Evolutionary conservation across 164 flowering plant species (phyloP).

Genomic region (Tetrastigma voinierianum): DNA sequence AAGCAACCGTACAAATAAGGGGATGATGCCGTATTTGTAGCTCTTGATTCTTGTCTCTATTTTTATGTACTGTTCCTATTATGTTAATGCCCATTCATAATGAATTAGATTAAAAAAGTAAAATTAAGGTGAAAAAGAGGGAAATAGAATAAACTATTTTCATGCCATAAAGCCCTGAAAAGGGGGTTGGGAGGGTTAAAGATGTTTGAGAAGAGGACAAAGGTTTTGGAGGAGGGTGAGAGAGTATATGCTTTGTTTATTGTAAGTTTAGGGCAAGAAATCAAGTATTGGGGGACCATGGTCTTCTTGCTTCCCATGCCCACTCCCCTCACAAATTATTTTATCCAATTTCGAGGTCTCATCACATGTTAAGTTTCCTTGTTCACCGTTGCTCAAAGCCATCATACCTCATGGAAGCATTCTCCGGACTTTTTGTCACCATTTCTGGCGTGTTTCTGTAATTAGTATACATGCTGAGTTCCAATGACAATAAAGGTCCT

Average conservation of each 20-base stretch:
- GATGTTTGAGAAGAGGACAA: slow-evolving; percentile 13
- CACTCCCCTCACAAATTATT: not conserved
- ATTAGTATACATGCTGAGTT: too few species aligned
- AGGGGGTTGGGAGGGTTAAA: not conserved
- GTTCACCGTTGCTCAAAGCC: too few species aligned
- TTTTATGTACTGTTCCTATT: not conserved
- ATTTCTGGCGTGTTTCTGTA: too few species aligned
- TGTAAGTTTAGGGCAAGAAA: not conserved
- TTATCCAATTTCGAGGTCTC: not conserved
- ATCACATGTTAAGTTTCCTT: too few species aligned
- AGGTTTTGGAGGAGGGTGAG: slow-evolving; percentile 4
- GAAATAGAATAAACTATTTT: not conserved
- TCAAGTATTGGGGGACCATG: not conserved
- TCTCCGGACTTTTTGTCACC: too few species aligned
- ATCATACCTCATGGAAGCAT: too few species aligned
- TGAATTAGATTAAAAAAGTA: not conserved
- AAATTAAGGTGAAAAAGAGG: not conserved
- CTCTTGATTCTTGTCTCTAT: too few species aligned
- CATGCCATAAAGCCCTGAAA: not conserved
- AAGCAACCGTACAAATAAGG: too few species aligned
- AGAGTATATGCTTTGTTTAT: slow-evolving; percentile 11
- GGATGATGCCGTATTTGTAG: too few species aligned
- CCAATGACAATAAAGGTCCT: too few species aligned
- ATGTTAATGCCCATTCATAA: not conserved
- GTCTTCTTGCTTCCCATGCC: slow-evolving; percentile 1